A percentile compares a stretch with the other conserved stretches of the same genome.
Conservation (phyloP, 1,284 basidiomycete species). For the Fomitopsis palustris region DNA sequence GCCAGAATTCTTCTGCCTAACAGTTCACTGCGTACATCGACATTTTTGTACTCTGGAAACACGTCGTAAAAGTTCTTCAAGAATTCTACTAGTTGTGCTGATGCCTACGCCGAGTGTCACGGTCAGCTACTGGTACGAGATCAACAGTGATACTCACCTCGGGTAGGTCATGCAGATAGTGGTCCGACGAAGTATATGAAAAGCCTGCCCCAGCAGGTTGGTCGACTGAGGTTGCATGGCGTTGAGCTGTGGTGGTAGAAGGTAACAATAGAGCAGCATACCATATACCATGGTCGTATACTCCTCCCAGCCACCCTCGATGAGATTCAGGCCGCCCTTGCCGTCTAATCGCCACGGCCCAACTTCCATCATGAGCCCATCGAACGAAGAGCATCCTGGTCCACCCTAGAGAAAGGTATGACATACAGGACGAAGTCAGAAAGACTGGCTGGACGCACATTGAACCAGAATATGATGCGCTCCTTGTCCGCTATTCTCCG, state of each 20-base stretch:
- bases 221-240: slow-evolving; percentile 60
- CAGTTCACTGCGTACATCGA: slow-evolving; percentile 66
- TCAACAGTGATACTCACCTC: slow-evolving; percentile 44
- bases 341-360: slow-evolving; percentile 88
- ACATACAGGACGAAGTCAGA: background rate
- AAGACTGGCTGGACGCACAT: slow-evolving; percentile 48
- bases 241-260: background rate
- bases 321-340: slow-evolving; percentile 72
- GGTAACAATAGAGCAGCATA: slow-evolving; percentile 37
- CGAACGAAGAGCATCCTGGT: slow-evolving; percentile 95
- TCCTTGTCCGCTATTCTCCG: slow-evolving; percentile 85
- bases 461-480: slow-evolving; percentile 94
- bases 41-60: slow-evolving; percentile 83
- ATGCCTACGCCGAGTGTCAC: slow-evolving; percentile 67
- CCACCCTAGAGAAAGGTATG: slow-evolving; percentile 63
- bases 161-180: slow-evolving; percentile 77
- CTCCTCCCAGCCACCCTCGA: slow-evolving; percentile 97
- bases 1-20: slow-evolving; percentile 9
- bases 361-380: slow-evolving; percentile 97
- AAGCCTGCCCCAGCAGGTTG: slow-evolving; percentile 96
- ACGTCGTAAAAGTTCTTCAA: slow-evolving; percentile 84
- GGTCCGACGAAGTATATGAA: slow-evolving; percentile 85
- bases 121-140: no score
- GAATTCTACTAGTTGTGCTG: slow-evolving; percentile 82
- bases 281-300: slow-evolving; percentile 95